Conservation (phyloP, 1,284 basidiomycete genomes). For the Apiotrichum sp. region DNA sequence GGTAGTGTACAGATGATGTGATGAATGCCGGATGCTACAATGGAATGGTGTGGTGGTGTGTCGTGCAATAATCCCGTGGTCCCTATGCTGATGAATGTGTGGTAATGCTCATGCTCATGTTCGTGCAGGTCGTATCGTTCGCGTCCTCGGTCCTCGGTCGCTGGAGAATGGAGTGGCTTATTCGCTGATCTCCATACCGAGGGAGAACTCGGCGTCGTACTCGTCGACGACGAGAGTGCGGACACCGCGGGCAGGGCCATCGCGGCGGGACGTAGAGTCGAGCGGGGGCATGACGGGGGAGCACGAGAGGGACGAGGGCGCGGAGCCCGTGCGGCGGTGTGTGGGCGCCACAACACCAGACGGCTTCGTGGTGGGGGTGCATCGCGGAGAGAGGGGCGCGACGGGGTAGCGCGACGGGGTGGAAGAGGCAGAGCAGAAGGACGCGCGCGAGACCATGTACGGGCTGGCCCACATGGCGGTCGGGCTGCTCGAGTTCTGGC, state of each 20-base stretch:
- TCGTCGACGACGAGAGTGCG: conserved; percentile 1
- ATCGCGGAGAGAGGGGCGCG: no score
- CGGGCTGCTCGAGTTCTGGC: conserved; percentile 4
- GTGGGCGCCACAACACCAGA: not conserved
- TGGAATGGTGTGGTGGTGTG: not conserved
- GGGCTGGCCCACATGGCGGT: not conserved
- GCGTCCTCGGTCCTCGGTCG: no score
- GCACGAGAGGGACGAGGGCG: not conserved
- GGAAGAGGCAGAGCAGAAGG: no score
- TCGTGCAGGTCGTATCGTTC: not conserved
- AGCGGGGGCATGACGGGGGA: not conserved
- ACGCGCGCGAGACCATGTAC: no score
- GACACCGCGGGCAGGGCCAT: conserved; percentile 15
- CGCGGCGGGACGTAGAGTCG: conserved; percentile 7
- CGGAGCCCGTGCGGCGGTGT: not conserved
- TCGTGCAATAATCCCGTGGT: not conserved
- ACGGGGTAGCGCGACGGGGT: no score
- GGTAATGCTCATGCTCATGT: not conserved
- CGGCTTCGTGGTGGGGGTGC: no score
- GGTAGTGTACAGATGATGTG: no score
- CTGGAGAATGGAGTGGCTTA: not conserved
- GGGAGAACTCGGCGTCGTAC: conserved; percentile 4
- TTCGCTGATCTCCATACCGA: not conserved
- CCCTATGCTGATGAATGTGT: not conserved
- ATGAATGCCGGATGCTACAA: no score